Evolutionary conservation across 176 grass and related monocot genomes (phyloP).

Genomic region (Oryza meridionalis): DNA sequence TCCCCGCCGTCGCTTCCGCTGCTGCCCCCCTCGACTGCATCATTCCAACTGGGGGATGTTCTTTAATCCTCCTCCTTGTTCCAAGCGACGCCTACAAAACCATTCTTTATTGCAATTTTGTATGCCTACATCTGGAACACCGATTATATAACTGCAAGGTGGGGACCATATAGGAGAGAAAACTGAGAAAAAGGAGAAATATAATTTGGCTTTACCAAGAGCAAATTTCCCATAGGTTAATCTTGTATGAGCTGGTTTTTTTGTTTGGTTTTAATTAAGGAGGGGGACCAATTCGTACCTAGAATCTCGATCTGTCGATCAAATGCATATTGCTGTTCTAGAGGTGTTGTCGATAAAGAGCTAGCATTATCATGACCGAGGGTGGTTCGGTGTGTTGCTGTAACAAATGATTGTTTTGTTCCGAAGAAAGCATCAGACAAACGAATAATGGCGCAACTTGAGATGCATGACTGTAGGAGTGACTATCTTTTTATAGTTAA

Average conservation of each 20-base stretch:
- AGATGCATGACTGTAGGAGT: not conserved
- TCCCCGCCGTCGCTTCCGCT: conserved; percentile 35
- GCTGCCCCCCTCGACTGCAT: conserved; percentile 42
- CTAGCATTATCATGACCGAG: not conserved
- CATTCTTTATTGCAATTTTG: conserved; percentile 19
- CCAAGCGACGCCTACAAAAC: conserved; percentile 6
- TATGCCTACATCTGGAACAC: conserved; percentile 21
- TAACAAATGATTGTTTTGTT: not conserved
- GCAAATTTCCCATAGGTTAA: not conserved
- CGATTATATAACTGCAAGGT: conserved; percentile 20
- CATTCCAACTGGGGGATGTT: conserved; percentile 39
- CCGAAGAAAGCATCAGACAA: not conserved
- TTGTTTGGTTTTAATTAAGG: not conserved
- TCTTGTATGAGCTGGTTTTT: not conserved
- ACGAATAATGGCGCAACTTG: not conserved
- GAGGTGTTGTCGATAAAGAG: fast-evolving
- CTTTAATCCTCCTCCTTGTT: conserved; percentile 34
- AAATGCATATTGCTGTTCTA: fast-evolving
- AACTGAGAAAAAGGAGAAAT: not conserved
- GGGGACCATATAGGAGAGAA: not conserved
- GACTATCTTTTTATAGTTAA: not conserved
- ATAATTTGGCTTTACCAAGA: not conserved
- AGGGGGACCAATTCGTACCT: not conserved
- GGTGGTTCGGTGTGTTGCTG: fast-evolving
- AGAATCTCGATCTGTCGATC: not conserved